phyloP scores from a whole-genome alignment of 2,329 filamentous ascomycete genomes.

The Dactylellina drechsleri region DNA sequence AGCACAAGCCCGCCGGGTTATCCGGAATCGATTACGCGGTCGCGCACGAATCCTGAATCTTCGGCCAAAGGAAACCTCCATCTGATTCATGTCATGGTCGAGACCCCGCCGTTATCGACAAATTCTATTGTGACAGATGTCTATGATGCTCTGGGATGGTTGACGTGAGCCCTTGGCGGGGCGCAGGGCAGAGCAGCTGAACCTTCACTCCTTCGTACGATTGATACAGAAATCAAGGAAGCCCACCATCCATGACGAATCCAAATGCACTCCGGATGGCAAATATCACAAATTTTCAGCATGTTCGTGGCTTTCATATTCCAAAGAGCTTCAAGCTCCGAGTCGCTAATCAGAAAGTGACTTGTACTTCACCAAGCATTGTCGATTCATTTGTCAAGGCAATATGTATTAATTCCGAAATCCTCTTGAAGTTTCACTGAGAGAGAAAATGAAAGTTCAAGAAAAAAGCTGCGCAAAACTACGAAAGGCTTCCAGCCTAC shows the following conservation, averaged over 20 bases:
- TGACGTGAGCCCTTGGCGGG: constrained; percentile 12
- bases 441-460: too few species aligned
- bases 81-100: constrained; percentile 25
- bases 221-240: constrained; percentile 28
- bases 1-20: constrained; percentile 25
- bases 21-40: constrained; percentile 52
- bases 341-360: too few species aligned
- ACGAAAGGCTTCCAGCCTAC: constrained; percentile 5
- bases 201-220: constrained; percentile 35
- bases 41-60: constrained; percentile 12
- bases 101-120: constrained; percentile 11
- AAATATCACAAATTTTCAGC: constrained; percentile 19
- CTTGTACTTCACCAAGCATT: background rate
- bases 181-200: constrained; percentile 29
- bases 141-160: constrained; percentile 24
- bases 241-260: constrained; percentile 29
- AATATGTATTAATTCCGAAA: too few species aligned
- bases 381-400: too few species aligned
- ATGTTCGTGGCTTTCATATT: background rate
- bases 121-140: constrained; percentile 28
- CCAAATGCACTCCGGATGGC: constrained; percentile 29
- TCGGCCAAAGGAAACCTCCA: constrained; percentile 6
- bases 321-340: too few species aligned
- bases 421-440: too few species aligned
- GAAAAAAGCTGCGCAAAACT: background rate